Evolutionary conservation across 208 protist genomes (phyloP).

Genomic region (Naegleria lovaniensis): DNA sequence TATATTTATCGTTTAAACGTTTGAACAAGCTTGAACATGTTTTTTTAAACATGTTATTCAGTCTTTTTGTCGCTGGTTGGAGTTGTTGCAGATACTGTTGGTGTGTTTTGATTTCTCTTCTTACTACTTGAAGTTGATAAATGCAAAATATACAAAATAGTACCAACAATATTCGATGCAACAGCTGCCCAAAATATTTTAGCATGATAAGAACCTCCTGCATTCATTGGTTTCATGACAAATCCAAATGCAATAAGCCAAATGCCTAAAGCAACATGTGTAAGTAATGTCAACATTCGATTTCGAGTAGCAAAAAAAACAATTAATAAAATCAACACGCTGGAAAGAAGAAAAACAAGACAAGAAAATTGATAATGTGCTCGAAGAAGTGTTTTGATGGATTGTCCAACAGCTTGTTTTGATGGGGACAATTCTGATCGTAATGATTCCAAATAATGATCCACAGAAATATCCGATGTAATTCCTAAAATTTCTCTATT

Average conservation of each 20-base stretch:
- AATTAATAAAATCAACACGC: not conserved
- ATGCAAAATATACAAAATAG: not conserved
- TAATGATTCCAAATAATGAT: not conserved
- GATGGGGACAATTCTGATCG: not conserved
- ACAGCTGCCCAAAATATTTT: not conserved
- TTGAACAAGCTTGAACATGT: too few species aligned
- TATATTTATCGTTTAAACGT: too few species aligned
- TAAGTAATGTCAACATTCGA: not conserved
- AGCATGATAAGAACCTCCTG: not conserved
- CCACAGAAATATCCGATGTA: not conserved
- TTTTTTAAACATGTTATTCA: not conserved
- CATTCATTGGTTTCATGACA: not conserved
- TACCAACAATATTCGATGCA: not conserved
- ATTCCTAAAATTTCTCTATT: not conserved
- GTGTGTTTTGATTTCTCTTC: not conserved
- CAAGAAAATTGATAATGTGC: not conserved
- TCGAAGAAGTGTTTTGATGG: not conserved
- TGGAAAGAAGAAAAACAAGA: not conserved
- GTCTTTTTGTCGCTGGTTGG: not conserved
- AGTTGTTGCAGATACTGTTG: not conserved
- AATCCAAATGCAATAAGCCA: not conserved
- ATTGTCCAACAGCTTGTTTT: not conserved
- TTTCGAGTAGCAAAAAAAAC: not conserved
- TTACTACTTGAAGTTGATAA: not conserved
- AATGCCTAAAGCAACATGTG: not conserved